phyloP scores from a whole-genome alignment of 2,329 filamentous ascomycete genomes.

The Escovopsis sp. region DNA sequence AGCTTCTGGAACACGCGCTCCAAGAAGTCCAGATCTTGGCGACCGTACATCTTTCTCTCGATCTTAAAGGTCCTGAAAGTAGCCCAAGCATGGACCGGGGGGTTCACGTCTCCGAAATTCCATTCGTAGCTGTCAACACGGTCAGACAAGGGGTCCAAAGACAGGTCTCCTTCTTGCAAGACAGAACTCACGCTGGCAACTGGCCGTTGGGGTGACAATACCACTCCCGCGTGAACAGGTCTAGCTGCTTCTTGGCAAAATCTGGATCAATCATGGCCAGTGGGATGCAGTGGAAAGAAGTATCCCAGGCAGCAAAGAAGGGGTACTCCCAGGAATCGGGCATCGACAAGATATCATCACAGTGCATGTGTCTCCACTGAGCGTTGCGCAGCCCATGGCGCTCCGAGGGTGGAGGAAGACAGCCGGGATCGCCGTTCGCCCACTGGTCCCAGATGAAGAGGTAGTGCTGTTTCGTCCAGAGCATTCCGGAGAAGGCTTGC shows the following conservation, averaged over 20 bases:
- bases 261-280: conserved; percentile 95
- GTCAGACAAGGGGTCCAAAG: neutral
- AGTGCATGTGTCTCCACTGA: conserved; percentile 88
- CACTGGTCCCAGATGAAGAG: conserved; percentile 96
- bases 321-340: conserved; percentile 98
- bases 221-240: conserved; percentile 93
- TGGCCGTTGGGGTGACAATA: conserved; percentile 98
- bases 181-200: conserved; percentile 55
- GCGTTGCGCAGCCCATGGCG: conserved; percentile 72
- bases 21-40: conserved; percentile 87
- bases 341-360: conserved; percentile 94
- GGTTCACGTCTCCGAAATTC: conserved; percentile 97
- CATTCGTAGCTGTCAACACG: conserved; percentile 55
- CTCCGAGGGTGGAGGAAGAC: conserved; percentile 69
- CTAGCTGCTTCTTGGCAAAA: conserved; percentile 95
- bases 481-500: conserved; percentile 89
- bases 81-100: conserved; percentile 91
- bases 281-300: conserved; percentile 91
- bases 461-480: conserved; percentile 97
- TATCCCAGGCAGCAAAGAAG: conserved; percentile 96
- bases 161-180: neutral
- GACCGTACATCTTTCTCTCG: conserved; percentile 90
- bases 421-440: conserved; percentile 83
- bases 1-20: conserved; percentile 95
- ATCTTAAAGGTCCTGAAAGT: conserved; percentile 97